A percentile compares a stretch with the other conserved stretches of the same genome.
These are phyloP conservation scores for Prunus campanulata DNA, from an alignment of 306 rosid species.

Conservation along the genomic window DNA sequence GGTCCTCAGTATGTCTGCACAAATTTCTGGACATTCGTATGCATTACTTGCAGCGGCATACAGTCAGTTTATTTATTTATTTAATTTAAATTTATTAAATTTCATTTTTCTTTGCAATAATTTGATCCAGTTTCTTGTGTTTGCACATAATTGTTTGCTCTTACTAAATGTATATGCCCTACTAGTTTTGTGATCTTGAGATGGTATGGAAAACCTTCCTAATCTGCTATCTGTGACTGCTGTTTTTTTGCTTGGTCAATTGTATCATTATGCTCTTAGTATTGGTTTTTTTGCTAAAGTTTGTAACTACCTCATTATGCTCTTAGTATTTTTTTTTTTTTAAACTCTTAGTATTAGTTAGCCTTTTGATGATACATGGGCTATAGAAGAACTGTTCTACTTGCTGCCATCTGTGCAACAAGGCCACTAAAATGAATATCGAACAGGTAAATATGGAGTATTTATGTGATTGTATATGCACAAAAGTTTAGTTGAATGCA, in stretches of 20 bases:
- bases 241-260: neutral
- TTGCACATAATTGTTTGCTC: neutral
- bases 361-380: neutral
- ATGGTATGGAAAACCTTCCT: neutral
- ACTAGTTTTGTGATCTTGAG: neutral
- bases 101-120: neutral
- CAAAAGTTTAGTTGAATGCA: neutral
- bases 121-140: neutral
- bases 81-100: neutral
- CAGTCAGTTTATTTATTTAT: conserved; percentile 53
- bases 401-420: neutral
- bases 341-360: neutral
- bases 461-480: neutral
- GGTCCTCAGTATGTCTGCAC: conserved; percentile 89
- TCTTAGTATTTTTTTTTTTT: too few species aligned
- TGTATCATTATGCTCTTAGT: neutral
- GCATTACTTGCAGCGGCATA: conserved; percentile 80
- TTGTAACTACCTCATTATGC: neutral
- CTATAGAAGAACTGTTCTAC: neutral
- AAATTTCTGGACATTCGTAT: conserved; percentile 70
- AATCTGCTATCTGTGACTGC: neutral
- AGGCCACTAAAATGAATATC: neutral
- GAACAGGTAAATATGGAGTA: neutral
- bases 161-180: neutral
- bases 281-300: too few species aligned